Base-by-base conservation (phyloP, 176 grass and related monocot species). In the Aegilops speltoides region DNA sequence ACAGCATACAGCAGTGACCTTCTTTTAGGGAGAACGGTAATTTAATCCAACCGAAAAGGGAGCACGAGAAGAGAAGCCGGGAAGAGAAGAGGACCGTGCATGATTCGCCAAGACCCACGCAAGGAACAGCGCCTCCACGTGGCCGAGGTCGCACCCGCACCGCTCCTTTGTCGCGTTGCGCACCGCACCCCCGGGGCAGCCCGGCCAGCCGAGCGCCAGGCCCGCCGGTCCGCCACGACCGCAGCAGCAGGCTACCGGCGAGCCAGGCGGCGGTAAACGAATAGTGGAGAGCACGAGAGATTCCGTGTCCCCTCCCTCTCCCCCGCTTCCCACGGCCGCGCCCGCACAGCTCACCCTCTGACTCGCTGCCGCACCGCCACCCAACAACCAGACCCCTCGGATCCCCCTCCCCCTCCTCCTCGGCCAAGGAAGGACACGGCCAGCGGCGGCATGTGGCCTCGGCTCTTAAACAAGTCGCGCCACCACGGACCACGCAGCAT, bases 311-410 rank as follows among this genome's bases (percentile, higher is more conserved):
- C 84, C 84, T 12, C 19, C 20, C 19, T 54, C 54, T 52, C 60
- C 63, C 4, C 28, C 48, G 17, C 64, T 4, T 64, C 73, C 76
- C 57, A 13, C 76, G 82, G 82, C 16, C 54, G 52, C 52, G 13
- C 45, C 50, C 36, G 71, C 88, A 54, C 85, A 87, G 85, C 80
- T 84, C 89, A 84, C 3, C 54, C 28, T 69, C 72, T 83, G 64
- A 25, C 74, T 5, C n/a, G 14, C 34, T 90, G 89, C 85, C 29
- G 73, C 80, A 50, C 80, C 89, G 85, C 89, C 89, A 74, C 80
- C 89, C 75, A 90, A 79, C 85, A 83, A 34, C 74, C 84, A 63
- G 75, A 52, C 31, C 16, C 29, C 54, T 69, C 88, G 68, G 88
- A 85, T 82, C 82, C 82, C 82, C 52, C 43, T 31, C 24, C 50